Evolutionary conservation across 306 rosid species (phyloP).

Genomic region (Inga laurina): DNA sequence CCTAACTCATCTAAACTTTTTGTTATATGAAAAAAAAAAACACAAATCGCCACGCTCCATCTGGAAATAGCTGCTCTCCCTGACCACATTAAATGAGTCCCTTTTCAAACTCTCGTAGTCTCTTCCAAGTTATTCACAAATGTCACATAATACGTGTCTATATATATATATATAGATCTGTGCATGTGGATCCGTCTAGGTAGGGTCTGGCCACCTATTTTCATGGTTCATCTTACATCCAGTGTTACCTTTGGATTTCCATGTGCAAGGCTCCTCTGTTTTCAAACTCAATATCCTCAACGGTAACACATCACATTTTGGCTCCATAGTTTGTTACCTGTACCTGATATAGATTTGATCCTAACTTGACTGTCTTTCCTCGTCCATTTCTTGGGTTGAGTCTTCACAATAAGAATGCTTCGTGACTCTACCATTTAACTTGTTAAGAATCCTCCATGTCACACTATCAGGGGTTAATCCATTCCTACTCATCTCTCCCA

Average conservation of each 20-base stretch:
- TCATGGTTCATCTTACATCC: conserved; percentile 2
- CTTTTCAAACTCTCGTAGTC: not conserved
- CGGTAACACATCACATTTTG: not conserved
- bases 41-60: not conserved
- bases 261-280: too few relatives aligned
- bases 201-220: not conserved
- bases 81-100: not conserved
- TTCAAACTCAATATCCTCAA: conserved; percentile 3
- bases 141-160: not conserved
- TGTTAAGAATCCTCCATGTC: conserved; percentile 89
- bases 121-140: conserved; percentile 4
- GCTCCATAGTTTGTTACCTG: not conserved
- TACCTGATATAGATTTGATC: not conserved
- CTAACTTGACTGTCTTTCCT: conserved; percentile 6
- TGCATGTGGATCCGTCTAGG: not conserved
- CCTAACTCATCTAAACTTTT: too few relatives aligned
- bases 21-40: too few relatives aligned
- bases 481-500: conserved; percentile 81
- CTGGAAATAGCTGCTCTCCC: not conserved
- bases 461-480: conserved; percentile 75
- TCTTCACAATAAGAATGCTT: conserved; percentile 30
- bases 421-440: conserved; percentile 47
- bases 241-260: not conserved
- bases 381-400: conserved; percentile 27
- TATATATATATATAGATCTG: not conserved